phyloP scores from a whole-genome alignment of 768 basidiomycete genomes.

The Suillus alpinus region DNA sequence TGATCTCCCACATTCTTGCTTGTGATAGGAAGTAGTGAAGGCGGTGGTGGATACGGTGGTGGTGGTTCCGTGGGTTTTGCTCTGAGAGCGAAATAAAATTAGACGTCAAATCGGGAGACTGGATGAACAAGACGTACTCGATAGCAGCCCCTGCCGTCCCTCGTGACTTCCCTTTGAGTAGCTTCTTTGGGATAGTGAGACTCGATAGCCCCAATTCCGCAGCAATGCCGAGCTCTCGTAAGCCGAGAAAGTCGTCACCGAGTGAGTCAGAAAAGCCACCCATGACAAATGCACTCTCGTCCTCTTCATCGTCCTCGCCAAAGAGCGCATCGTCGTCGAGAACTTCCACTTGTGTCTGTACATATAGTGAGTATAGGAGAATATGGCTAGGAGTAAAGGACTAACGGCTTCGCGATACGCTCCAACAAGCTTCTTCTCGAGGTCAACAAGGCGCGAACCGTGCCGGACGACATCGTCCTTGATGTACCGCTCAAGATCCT shows the following conservation, averaged over 20 bases:
- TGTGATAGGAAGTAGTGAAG: conserved; percentile 72
- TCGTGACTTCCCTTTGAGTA: conserved; percentile 66
- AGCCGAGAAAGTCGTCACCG: conserved; percentile 91
- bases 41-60: conserved; percentile 82
- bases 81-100: conserved; percentile 28
- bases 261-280: conserved; percentile 86
- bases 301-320: conserved; percentile 58
- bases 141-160: conserved; percentile 35
- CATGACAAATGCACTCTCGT: conserved; percentile 67
- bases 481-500: conserved; percentile 84
- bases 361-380: neutral
- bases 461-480: conserved; percentile 86
- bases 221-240: conserved; percentile 85
- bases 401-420: conserved; percentile 81
- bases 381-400: conserved; percentile 9
- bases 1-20: conserved; percentile 67
- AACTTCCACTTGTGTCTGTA: conserved; percentile 39
- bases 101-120: neutral
- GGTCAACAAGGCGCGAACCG: conserved; percentile 68
- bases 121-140: conserved; percentile 42
- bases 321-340: conserved; percentile 54
- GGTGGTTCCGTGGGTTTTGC: conserved; percentile 72
- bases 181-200: conserved; percentile 72
- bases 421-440: conserved; percentile 83
- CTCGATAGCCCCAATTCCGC: conserved; percentile 77